Evolutionary conservation across 2,329 filamentous ascomycete genomes (phyloP).

Genomic region (Fusarium sp.): DNA sequence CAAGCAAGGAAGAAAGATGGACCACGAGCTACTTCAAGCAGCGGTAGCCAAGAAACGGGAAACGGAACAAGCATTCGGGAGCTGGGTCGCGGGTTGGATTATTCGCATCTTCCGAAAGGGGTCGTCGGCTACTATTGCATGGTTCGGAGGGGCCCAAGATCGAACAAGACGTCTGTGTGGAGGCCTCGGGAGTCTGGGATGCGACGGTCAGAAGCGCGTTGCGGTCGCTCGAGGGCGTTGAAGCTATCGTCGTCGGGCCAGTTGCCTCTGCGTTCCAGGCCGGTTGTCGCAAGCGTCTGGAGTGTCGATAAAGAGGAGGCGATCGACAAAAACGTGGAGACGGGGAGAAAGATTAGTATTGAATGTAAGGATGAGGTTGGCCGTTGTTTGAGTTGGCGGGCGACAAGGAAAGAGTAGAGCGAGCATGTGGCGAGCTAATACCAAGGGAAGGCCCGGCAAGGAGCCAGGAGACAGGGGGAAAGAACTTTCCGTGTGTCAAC

Average conservation of each 20-base stretch:
- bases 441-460: not conserved
- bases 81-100: constrained; percentile 28
- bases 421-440: not conserved
- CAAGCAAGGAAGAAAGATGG: constrained; percentile 4
- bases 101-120: constrained; percentile 45
- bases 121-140: constrained; percentile 43
- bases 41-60: constrained; percentile 25
- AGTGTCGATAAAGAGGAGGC: constrained; percentile 11
- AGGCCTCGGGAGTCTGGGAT: not conserved
- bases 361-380: constrained; percentile 17
- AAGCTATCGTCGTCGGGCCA: constrained; percentile 1
- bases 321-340: constrained; percentile 37
- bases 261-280: not conserved
- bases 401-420: not conserved
- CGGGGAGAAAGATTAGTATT: constrained; percentile 8
- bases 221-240: not conserved
- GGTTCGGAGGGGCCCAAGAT: constrained; percentile 16
- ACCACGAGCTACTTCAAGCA: constrained; percentile 32
- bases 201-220: constrained; percentile 4
- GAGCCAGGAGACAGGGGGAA: constrained; percentile 9
- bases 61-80: constrained; percentile 37
- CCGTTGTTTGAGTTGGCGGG: constrained; percentile 24
- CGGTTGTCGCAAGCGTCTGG: constrained; percentile 7
- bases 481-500: constrained; percentile 6
- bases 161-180: not conserved